Evolutionary conservation across 2,329 filamentous ascomycete genomes (phyloP), one percentile per base, ranked within the genome.

Genomic region (Xylogone sp.): DNA sequence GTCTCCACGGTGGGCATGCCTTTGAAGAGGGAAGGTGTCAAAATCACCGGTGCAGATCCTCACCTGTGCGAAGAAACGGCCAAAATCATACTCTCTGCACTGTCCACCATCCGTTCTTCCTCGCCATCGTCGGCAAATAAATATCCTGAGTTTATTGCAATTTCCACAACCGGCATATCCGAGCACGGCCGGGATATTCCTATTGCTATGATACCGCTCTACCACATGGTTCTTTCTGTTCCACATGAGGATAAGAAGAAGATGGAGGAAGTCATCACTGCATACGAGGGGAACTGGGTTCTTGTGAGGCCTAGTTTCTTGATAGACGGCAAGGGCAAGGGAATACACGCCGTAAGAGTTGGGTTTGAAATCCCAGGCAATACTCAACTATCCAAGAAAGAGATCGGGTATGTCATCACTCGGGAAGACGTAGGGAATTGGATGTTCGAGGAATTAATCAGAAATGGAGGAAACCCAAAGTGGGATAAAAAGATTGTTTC

Each of bases 161-260:
- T 75, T 45, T 71, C 69, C 57, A 71, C 70, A 20, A 77, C 72
- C 1, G 77, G 77, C 29, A 67, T 78, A 43, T 68, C 59, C 20
- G 53, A 62, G 9, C 46, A 58, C 29, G 69, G 63, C 6, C 59
- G 72, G 1, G 77, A 79, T 53, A 62, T 75, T 39, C 76, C 77
- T 1, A 44, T 76, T 3, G 51, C 68, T 0, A 63, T 75, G 55
- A 43, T 66, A 2, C 75, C 75, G 0, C 53, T 80, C 9, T 80
- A 79, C 57, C 62, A 68, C 8, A 55, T 65, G 46, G 49, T 73
- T 34, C 62, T 79, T 3, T 57, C 59, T 34, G 65, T 66, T 22
- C 72, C 77, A 10, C 76, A 77, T 57, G 61, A 49, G 9, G 78
- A 81, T 56, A 81, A 81, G 66, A 63, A 60, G 46, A 65, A 60